A percentile compares a stretch with the other conserved stretches of the same genome.
These are phyloP conservation scores for Aspergillus niger DNA, from an alignment of 2,329 filamentous ascomycete genomes.

Conservation along the genomic window DNA sequence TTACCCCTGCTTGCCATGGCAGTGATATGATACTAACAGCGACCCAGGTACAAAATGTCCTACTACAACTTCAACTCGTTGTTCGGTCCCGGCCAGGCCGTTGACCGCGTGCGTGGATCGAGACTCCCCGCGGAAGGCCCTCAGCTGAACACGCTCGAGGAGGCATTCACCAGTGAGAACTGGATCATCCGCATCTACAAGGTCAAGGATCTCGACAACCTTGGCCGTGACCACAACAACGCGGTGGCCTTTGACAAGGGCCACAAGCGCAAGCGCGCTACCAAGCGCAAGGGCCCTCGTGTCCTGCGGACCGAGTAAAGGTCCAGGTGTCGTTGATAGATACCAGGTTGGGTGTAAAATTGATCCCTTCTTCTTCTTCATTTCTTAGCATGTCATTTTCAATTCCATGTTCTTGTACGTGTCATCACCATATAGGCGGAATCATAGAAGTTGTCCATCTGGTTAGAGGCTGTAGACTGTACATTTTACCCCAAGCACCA, in stretches of 20 bases:
- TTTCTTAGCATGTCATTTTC: constrained; percentile 6
- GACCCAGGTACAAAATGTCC: constrained; percentile 95
- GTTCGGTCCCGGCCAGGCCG: constrained; percentile 87
- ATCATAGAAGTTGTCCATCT: not conserved
- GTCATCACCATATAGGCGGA: constrained; percentile 6
- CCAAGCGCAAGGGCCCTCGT: constrained; percentile 46
- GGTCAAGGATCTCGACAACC: constrained; percentile 97
- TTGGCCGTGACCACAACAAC: constrained; percentile 81
- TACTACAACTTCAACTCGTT: constrained; percentile 96
- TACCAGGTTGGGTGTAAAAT: constrained; percentile 12
- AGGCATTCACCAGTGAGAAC: constrained; percentile 98
- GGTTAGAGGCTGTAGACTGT: no score
- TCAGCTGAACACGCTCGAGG: constrained; percentile 83
- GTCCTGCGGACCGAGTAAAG: constrained; percentile 48
- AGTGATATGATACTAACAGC: constrained; percentile 23
- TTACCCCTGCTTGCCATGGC: not conserved
- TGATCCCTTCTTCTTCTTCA: not conserved
- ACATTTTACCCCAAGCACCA: no score
- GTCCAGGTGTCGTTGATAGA: constrained; percentile 10
- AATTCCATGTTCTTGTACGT: constrained; percentile 21
- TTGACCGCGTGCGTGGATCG: constrained; percentile 82
- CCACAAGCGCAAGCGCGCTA: constrained; percentile 54
- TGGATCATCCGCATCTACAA: constrained; percentile 99
- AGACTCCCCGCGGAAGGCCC: constrained; percentile 82
- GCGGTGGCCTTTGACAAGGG: constrained; percentile 57